A percentile compares a stretch with the other conserved stretches of the same genome.
These are phyloP conservation scores for Heliamphora exappendiculata DNA, from an alignment of 148 eudicot genomes.

Conservation along the genomic window DNA sequence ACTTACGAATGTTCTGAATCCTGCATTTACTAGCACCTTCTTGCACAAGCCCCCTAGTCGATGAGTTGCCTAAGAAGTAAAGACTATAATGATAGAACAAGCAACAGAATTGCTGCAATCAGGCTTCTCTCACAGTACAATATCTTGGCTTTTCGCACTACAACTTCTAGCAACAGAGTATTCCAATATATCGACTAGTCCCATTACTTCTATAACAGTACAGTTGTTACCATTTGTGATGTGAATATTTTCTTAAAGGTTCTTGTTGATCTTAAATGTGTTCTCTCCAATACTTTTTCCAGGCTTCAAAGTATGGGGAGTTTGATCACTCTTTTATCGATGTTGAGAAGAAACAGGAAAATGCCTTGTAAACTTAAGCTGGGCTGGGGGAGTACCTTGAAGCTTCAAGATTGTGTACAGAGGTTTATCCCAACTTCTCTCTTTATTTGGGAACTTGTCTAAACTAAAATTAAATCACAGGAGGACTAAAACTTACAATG, in stretches of 20 bases:
- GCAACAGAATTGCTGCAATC: not conserved
- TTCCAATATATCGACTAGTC: too few species aligned
- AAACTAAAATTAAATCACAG: too few species aligned
- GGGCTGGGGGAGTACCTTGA: constrained; percentile 33
- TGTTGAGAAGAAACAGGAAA: constrained; percentile 37
- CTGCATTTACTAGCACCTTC: too few species aligned
- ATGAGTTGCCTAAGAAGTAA: not conserved
- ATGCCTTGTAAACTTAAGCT: constrained; percentile 52
- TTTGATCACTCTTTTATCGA: constrained; percentile 40
- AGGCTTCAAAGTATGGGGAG: constrained; percentile 45
- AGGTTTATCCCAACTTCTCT: constrained; percentile 20
- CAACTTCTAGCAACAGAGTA: too few species aligned
- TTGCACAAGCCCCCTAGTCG: too few species aligned
- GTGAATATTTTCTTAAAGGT: not conserved
- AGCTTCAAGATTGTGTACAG: constrained; percentile 42
- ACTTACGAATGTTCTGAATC: too few species aligned
- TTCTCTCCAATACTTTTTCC: not conserved
- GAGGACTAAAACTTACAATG: too few species aligned
- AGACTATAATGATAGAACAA: not conserved
- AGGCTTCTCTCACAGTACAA: not conserved
- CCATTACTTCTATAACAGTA: not conserved
- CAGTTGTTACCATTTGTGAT: not conserved
- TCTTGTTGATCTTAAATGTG: not conserved
- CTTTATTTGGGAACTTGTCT: not conserved
- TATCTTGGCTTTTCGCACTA: not conserved